phyloP scores from a whole-genome alignment of 768 basidiomycete species.

The Harrya chromipes region DNA sequence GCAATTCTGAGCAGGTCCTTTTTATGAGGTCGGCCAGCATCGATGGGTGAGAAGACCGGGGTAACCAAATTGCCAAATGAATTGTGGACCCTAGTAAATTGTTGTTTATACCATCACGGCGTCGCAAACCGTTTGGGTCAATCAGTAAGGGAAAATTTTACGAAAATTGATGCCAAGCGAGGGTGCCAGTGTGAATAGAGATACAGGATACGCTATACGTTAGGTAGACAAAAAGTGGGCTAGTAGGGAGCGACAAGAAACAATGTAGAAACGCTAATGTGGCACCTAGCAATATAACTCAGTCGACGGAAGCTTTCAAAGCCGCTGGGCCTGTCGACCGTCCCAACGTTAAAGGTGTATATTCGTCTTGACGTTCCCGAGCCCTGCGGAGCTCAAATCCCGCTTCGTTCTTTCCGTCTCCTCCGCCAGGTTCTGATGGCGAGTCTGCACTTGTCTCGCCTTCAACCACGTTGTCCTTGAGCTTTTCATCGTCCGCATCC shows the following conservation, averaged over 20 bases:
- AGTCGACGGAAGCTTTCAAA: slow-evolving; percentile 8
- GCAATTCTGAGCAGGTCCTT: slow-evolving; percentile 1
- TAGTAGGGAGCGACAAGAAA: slow-evolving; percentile 9
- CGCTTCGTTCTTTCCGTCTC: slow-evolving; percentile 5
- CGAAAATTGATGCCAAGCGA: not conserved
- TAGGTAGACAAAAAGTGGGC: not conserved
- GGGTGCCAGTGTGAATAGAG: not conserved
- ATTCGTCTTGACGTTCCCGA: slow-evolving; percentile 13
- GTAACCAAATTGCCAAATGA: not conserved
- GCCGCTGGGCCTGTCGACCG: slow-evolving; percentile 23
- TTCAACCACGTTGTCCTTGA: slow-evolving; percentile 15
- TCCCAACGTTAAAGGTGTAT: slow-evolving; percentile 24
- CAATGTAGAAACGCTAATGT: not conserved
- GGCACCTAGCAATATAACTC: not conserved
- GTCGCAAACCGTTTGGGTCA: too few relatives aligned
- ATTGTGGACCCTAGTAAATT: not conserved
- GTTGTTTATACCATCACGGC: not conserved
- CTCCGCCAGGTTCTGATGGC: slow-evolving; percentile 1
- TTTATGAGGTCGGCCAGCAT: slow-evolving; percentile 7
- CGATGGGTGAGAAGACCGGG: slow-evolving; percentile 1
- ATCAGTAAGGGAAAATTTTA: not conserved
- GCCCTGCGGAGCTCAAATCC: slow-evolving; percentile 4
- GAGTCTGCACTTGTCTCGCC: slow-evolving; percentile 12
- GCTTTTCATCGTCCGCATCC: slow-evolving; percentile 34
- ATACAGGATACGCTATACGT: slow-evolving; percentile 6